Evolutionary conservation across 768 basidiomycete genomes (phyloP), one percentile per base, ranked within the genome.

Genomic region (Tricholoma furcatifolium): DNA sequence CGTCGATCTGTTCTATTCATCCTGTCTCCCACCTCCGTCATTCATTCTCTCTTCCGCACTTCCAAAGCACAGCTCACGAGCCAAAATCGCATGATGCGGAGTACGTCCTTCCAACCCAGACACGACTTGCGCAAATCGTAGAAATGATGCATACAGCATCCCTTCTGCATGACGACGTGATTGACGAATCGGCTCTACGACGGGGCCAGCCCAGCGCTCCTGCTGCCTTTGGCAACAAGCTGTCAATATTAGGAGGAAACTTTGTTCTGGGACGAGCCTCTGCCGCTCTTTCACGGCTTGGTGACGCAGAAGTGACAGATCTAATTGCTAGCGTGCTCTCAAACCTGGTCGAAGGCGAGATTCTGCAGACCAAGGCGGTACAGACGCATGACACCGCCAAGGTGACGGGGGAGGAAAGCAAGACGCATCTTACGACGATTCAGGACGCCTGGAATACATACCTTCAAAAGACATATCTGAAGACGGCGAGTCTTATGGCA

Each of bases 91-190:
- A 45, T 44, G 55, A 61, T 7, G 52, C 65, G 35, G 50, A 65
- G 56, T 54, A 59, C 56, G 70, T 89, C 36, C 80, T 98, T 4
- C 93, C 95, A 4, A 90, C 94, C 1, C 94, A 97, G 66, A 69
- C 78, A 14, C 84, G 94, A n/a, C 83, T 98, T 24, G 95, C 94
- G 0, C 91, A 93, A 61, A 93, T 98, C 32, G 87, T 93, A 40
- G 94, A 98, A 66, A 93, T 97, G 91, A 90, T 98, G 56, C 95
- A 98, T 62, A 93, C 95, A 24, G 95, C 94, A 2, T 94, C 92
- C 6, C 78, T 97, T n/a, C 70, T 98, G 7, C 94, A 98, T 63
- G 95, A 97, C 78, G 94, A 98, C 64, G 95, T 97, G 39, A 88
- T 96, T 54, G 95, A 97, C 75, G 75, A 73, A 58, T 90, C 93